Evolutionary conservation across 331 rosid genomes (phyloP).

Genomic region (Cydonia oblonga): DNA sequence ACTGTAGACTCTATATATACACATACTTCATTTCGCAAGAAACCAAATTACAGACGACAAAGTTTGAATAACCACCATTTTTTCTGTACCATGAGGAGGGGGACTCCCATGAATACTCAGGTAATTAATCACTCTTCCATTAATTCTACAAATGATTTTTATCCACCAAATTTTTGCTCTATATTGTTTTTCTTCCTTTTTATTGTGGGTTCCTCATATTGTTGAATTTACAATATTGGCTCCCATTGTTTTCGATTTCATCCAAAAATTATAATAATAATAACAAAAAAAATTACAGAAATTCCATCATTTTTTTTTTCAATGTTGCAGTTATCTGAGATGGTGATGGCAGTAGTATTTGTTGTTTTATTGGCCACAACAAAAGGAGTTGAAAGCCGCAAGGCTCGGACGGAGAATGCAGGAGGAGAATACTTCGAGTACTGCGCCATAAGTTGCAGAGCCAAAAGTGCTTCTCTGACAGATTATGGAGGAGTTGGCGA

Average conservation of each 20-base stretch:
- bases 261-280: too few species aligned
- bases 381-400: conserved; percentile 39
- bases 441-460: conserved; percentile 56
- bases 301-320: neutral
- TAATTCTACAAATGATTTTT: neutral
- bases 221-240: neutral
- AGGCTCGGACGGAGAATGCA: neutral
- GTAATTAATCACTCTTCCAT: neutral
- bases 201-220: too few species aligned
- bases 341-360: conserved; percentile 12
- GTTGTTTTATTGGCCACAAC: conserved; percentile 25
- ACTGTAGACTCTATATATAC: neutral
- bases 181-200: too few species aligned
- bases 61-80: neutral
- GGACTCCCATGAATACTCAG: neutral
- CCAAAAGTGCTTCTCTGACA: conserved; percentile 51
- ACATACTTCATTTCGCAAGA: neutral
- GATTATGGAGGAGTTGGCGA: conserved; percentile 90
- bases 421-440: conserved; percentile 31
- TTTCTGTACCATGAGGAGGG: neutral
- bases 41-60: neutral
- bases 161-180: neutral
- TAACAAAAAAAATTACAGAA: neutral
- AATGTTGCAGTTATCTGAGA: conserved; percentile 1
- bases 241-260: neutral